Evolutionary conservation across 2,329 filamentous ascomycete genomes (phyloP).

Genomic region (Cladorrhinum sp.): DNA sequence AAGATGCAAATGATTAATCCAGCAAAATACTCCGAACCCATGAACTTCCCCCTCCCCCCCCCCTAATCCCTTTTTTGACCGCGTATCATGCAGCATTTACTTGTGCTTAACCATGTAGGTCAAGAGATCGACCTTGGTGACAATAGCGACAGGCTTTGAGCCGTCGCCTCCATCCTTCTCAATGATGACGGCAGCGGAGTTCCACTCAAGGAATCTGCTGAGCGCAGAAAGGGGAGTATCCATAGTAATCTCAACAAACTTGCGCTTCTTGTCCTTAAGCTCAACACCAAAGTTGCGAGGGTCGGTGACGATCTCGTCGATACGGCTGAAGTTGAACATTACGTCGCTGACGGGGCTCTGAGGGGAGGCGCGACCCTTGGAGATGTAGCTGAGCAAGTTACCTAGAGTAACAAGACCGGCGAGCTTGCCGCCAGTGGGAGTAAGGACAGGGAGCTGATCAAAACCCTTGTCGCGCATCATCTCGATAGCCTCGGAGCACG

Average conservation of each 20-base stretch:
- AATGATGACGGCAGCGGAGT: constrained; percentile 91
- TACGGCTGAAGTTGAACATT: constrained; percentile 93
- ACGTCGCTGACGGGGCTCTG: constrained; percentile 75
- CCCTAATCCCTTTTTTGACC: constrained; percentile 3
- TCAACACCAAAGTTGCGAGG: constrained; percentile 59
- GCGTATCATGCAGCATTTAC: constrained; percentile 25
- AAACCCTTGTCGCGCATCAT: constrained; percentile 98
- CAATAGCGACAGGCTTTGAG: constrained; percentile 81
- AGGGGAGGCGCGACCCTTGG: constrained; percentile 72
- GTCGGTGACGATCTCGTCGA: constrained; percentile 89
- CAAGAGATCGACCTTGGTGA: constrained; percentile 94
- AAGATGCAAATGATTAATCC: constrained; percentile 10
- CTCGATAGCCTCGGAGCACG: constrained; percentile 87
- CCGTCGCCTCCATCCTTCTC: constrained; percentile 60
- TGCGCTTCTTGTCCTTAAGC: constrained; percentile 50
- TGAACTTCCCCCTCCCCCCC: neutral
- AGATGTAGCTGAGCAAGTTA: constrained; percentile 89
- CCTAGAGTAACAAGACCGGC: constrained; percentile 93
- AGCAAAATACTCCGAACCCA: neutral
- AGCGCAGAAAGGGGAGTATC: constrained; percentile 81
- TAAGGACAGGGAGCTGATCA: constrained; percentile 91
- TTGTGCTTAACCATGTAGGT: constrained; percentile 81
- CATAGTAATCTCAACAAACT: constrained; percentile 91
- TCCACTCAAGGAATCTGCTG: constrained; percentile 96
- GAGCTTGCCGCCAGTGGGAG: constrained; percentile 64